phyloP scores from a whole-genome alignment of 108 stramenopile genomes.

The Cylindrotheca fusiformis region DNA sequence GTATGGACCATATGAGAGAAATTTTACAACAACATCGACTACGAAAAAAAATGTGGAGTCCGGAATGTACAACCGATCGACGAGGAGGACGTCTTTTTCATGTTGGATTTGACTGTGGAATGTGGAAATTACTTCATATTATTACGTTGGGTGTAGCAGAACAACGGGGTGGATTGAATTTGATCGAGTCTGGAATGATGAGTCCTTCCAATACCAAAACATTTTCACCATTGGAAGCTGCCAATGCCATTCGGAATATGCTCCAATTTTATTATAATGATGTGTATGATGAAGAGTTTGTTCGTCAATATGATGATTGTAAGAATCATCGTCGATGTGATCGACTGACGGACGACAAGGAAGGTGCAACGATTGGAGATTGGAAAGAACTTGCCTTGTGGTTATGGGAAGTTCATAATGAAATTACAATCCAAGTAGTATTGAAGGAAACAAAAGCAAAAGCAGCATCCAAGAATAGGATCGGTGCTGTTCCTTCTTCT shows the following conservation, averaged over 20 bases:
- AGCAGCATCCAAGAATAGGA: not conserved
- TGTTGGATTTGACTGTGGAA: conserved; percentile 69
- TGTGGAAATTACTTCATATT: conserved; percentile 83
- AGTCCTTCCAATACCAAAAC: conserved; percentile 4
- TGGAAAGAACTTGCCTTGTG: conserved; percentile 80
- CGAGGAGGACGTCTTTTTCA: too few relatives aligned
- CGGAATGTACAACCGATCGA: conserved; percentile 21
- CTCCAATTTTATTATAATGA: conserved; percentile 75
- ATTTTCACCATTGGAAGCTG: conserved; percentile 47
- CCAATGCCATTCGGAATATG: conserved; percentile 46
- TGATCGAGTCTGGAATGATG: conserved; percentile 45
- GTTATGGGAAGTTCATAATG: conserved; percentile 87
- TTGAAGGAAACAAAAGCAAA: too few relatives aligned
- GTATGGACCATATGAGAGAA: conserved; percentile 30
- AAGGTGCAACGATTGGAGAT: conserved; percentile 42
- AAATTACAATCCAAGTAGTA: conserved; percentile 58
- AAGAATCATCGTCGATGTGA: conserved; percentile 66
- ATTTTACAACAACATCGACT: conserved; percentile 24
- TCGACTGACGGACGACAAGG: conserved; percentile 41
- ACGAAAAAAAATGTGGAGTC: conserved; percentile 33
- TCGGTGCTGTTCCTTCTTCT: too few relatives aligned
- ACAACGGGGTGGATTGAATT: conserved; percentile 42
- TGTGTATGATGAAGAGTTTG: conserved; percentile 64
- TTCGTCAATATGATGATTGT: conserved; percentile 71
- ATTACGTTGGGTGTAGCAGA: conserved; percentile 76